Evolutionary conservation across 2,329 filamentous ascomycete genomes (phyloP).

Genomic region (Chaetoscypha palmicola): DNA sequence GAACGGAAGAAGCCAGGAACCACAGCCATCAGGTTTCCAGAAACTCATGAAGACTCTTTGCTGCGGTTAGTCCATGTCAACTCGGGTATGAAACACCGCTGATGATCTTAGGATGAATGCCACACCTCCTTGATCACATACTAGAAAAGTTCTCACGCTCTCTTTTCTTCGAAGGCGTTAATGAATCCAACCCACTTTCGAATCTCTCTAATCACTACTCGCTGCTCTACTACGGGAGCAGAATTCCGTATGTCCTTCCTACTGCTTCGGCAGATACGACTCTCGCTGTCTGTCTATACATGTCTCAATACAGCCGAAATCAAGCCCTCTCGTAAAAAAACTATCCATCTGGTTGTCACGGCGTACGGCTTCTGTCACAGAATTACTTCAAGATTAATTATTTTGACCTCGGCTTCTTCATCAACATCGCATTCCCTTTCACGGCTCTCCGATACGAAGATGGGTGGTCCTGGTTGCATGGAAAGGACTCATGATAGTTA

Average conservation of each 20-base stretch:
- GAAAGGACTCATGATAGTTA: conserved; percentile 27
- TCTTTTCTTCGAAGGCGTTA: conserved; percentile 19
- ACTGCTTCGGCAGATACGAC: conserved; percentile 25
- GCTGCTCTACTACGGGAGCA: conserved; percentile 15
- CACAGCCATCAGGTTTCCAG: conserved; percentile 75
- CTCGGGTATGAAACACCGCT: no score
- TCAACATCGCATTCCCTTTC: conserved; percentile 21
- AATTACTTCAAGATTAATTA: conserved; percentile 28
- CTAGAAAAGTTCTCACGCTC: conserved; percentile 3
- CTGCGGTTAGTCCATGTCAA: conserved; percentile 62
- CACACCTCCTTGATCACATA: conserved; percentile 13
- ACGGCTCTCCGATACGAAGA: conserved; percentile 20
- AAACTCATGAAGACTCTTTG: conserved; percentile 91
- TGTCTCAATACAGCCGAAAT: conserved; percentile 7
- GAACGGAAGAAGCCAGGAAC: conserved; percentile 53
- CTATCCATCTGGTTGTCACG: conserved; percentile 13
- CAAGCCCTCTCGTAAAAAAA: conserved; percentile 15
- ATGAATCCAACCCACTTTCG: conserved; percentile 20
- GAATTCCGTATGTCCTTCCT: conserved; percentile 19
- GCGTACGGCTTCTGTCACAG: conserved; percentile 23
- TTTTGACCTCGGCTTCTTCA: conserved; percentile 21
- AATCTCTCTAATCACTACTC: conserved; percentile 25
- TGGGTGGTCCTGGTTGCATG: conserved; percentile 22
- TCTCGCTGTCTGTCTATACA: conserved; percentile 27
- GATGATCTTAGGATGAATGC: conserved; percentile 26